Conservation (phyloP, 495 filamentous ascomycete species). For the Usnea hakonensis region DNA sequence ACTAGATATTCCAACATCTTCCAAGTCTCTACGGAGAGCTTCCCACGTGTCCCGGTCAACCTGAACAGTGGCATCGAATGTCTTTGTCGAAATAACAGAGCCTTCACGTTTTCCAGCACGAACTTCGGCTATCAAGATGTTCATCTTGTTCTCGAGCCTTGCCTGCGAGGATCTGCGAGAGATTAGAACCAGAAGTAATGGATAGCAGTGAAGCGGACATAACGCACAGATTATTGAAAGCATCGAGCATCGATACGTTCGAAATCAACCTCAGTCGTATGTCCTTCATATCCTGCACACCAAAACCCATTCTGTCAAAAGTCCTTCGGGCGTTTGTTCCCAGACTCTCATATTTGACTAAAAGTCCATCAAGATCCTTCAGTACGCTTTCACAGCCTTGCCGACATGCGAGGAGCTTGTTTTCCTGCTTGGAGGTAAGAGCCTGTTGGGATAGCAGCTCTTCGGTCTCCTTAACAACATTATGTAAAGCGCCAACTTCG, state of each 20-base stretch:
- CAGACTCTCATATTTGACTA: conserved; percentile 22
- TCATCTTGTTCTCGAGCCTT: conserved; percentile 19
- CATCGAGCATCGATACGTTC: conserved; percentile 16
- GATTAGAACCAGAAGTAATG: background rate
- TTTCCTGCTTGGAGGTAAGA: conserved; percentile 21
- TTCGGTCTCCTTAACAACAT: conserved; percentile 29
- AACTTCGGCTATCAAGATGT: conserved; percentile 18
- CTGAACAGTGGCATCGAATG: conserved; percentile 4
- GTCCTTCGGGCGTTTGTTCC: conserved; percentile 17
- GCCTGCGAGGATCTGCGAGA: conserved; percentile 17
- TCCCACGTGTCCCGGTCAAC: conserved; percentile 17
- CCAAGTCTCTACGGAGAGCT: conserved; percentile 17
- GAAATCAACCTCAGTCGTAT: conserved; percentile 14
- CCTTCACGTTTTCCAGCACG: conserved; percentile 20
- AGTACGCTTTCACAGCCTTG: conserved; percentile 25
- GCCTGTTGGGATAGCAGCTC: conserved; percentile 24
- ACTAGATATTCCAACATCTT: conserved; percentile 22
- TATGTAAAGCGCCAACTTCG: conserved; percentile 28
- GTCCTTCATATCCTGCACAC: conserved; percentile 13
- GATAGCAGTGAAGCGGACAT: background rate
- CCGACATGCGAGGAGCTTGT: conserved; percentile 22
- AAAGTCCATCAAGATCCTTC: conserved; percentile 24
- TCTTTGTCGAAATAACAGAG: conserved; percentile 13
- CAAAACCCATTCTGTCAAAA: conserved; percentile 19
- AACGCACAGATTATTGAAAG: conserved; percentile 16